These are phyloP conservation scores for Globisporangium cylindrosporum DNA, from an alignment of 352 stramenopile genomes.

Conservation along the genomic window DNA sequence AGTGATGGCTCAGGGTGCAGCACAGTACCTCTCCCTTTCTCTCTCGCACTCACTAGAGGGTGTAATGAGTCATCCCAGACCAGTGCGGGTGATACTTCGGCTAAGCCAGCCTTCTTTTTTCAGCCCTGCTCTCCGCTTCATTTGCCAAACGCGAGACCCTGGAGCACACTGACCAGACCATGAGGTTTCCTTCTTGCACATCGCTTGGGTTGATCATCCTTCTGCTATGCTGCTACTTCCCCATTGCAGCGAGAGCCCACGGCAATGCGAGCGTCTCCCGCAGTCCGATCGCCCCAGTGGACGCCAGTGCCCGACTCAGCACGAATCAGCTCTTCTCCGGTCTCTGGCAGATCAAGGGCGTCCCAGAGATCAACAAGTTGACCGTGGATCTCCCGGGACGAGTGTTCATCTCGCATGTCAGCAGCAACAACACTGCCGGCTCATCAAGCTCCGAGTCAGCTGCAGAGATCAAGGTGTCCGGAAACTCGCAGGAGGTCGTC, in stretches of 20 bases:
- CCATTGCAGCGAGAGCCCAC: not conserved
- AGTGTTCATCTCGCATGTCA: slow-evolving; percentile 5
- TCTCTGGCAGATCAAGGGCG: slow-evolving; percentile 4
- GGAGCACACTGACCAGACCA: not conserved
- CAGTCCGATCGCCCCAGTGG: not conserved
- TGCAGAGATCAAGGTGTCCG: slow-evolving; percentile 4
- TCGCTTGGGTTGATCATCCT: not conserved
- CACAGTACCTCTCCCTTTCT: not conserved
- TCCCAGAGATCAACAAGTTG: not conserved
- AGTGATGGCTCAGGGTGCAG: not conserved
- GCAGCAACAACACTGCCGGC: not conserved
- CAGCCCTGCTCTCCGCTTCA: not conserved
- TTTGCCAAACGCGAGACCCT: not conserved
- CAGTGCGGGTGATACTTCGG: not conserved
- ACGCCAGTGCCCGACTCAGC: not conserved
- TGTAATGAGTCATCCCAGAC: not conserved
- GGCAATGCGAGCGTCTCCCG: not conserved
- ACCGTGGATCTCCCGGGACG: slow-evolving; percentile 1
- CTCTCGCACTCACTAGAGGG: not conserved
- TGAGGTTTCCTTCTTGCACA: not conserved
- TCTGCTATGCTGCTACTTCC: not conserved
- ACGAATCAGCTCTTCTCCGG: not conserved
- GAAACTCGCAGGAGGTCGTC: slow-evolving; percentile 8
- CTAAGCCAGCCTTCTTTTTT: not conserved
- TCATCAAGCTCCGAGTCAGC: not conserved